phyloP scores from a whole-genome alignment of 352 stramenopile genomes.

The Phytophthora fragariaefolia region DNA sequence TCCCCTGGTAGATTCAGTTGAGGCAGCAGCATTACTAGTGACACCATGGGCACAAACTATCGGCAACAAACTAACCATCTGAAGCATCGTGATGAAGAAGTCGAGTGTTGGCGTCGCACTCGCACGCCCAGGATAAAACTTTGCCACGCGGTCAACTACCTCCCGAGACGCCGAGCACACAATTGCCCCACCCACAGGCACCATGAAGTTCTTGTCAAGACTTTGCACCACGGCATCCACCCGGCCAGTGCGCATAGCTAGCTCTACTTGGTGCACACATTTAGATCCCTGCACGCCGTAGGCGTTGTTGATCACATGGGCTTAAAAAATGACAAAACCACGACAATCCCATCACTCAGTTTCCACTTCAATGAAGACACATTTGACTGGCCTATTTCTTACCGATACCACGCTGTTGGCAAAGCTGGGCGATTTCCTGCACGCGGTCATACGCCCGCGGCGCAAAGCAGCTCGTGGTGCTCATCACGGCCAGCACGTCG shows the following conservation, averaged over 20 bases:
- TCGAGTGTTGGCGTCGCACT: slow-evolving; percentile 95
- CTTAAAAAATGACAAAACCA: slow-evolving; percentile 32
- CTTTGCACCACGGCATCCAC: slow-evolving; percentile 98
- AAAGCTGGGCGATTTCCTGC: slow-evolving; percentile 93
- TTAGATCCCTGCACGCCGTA: slow-evolving; percentile 97
- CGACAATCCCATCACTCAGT: no score
- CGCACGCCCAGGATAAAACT: slow-evolving; percentile 96
- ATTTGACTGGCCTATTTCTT: background rate
- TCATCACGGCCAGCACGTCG: slow-evolving; percentile 94
- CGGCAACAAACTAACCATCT: slow-evolving; percentile 85
- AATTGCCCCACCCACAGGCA: slow-evolving; percentile 95
- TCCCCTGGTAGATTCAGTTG: slow-evolving; percentile 41
- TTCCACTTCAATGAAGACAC: background rate
- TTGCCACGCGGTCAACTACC: slow-evolving; percentile 88
- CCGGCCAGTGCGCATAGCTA: slow-evolving; percentile 88
- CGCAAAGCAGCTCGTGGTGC: slow-evolving; percentile 99
- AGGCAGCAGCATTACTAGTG: background rate
- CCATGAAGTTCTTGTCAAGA: slow-evolving; percentile 99
- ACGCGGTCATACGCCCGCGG: slow-evolving; percentile 96
- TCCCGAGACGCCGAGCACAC: slow-evolving; percentile 73
- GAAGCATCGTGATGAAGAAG: slow-evolving; percentile 99
- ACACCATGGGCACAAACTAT: no score
- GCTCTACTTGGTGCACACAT: slow-evolving; percentile 94
- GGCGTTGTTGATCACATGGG: slow-evolving; percentile 99
- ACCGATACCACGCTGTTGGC: slow-evolving; percentile 72